Base-by-base conservation (phyloP, 495 filamentous ascomycete species). In the Xylaria grammica region DNA sequence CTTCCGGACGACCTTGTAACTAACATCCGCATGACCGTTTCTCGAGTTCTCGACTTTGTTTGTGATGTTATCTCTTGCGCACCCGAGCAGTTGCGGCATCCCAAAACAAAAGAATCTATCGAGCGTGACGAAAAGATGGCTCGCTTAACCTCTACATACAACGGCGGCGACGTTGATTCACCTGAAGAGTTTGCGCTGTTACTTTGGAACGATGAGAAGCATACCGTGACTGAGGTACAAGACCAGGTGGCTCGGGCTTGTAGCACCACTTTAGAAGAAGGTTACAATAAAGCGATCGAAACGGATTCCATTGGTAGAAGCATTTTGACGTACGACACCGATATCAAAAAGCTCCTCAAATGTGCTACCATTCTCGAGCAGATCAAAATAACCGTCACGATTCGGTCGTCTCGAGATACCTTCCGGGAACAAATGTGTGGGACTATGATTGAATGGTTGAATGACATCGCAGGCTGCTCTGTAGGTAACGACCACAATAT, bases 161-260 rank as follows among this genome's bases (percentile, higher is more conserved):
- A 90, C 69, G 87, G 87, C 10, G 79, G 81, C 1, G 87, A 86
- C 1, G 84, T 89, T 62, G 77, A 74, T 19, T 75, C 72, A 11
- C 77, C 79, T 1, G 73, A 87, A 15, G 93, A 97, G 69, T 99
- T 88, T 73, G 88, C 92, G 4, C 78, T 99, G n/a, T 76, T 97
- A 20, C 80, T 99, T 8, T 99, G 95, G 95, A 99, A 99, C 68
- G 95, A 99, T 65, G 95, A 99, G 76, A 99, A 99, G 78, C 95
- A 99, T 73, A 98, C 95, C 0, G 88, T 97, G 54, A 81, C 85
- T n/a, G 95, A 98, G 74, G 94, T 99, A 10, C 79, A 88, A 61
- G 85, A 94, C 34, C 93, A 97, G 74, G 92, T 99, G 17, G 90
- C 90, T 3, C 85, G 96, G 58, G 96, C 95, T 54, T 98, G 96